Evolutionary conservation across 345 rosid genomes (phyloP).

Genomic region (Hibiscus syriacus): DNA sequence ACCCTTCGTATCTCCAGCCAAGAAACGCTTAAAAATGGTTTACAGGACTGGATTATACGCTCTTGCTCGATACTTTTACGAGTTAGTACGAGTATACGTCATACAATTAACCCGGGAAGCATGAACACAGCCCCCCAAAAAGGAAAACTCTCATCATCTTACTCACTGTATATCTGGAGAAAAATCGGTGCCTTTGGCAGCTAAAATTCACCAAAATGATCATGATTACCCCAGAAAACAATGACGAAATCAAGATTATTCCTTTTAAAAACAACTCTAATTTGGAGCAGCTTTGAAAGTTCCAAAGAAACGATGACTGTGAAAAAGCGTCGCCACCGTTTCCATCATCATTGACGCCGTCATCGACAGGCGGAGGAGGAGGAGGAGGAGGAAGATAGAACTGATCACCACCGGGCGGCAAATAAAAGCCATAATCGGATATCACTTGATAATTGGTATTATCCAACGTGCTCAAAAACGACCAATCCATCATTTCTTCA

Average conservation of each 20-base stretch:
- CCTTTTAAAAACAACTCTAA: no score
- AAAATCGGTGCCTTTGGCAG: background rate
- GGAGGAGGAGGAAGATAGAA: background rate
- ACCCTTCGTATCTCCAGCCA: no score
- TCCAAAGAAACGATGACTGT: conserved; percentile 48
- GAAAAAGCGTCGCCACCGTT: conserved; percentile 4
- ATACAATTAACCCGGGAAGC: no score
- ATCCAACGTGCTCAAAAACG: conserved; percentile 23
- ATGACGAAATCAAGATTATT: no score
- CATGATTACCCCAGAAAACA: background rate
- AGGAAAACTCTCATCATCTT: background rate
- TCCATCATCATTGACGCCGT: no score
- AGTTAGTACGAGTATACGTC: no score
- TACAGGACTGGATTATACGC: no score
- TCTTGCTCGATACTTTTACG: no score
- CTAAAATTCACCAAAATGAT: conserved; percentile 6
- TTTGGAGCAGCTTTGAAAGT: no score
- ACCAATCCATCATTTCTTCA: conserved; percentile 1
- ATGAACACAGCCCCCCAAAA: no score
- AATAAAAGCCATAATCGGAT: conserved; percentile 21
- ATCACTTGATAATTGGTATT: background rate
- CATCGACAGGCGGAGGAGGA: conserved; percentile 2
- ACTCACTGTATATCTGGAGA: background rate
- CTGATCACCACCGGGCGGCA: background rate
- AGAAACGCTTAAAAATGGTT: no score